Evolutionary conservation across 148 eudicot genomes (phyloP).

Genomic region (Selenicereus undatus): DNA sequence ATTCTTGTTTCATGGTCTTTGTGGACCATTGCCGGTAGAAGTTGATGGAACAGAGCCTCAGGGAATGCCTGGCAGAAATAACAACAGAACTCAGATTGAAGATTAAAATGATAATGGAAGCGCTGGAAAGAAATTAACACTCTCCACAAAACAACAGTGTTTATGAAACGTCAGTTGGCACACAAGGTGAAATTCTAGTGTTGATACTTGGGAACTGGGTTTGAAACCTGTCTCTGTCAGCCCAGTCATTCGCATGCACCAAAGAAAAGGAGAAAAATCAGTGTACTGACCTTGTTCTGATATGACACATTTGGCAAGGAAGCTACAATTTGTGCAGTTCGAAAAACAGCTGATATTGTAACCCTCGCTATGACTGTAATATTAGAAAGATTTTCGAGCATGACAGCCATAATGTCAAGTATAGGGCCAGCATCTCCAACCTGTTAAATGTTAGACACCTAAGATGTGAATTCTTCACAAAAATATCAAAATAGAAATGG

Average conservation of each 20-base stretch:
- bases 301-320: constrained; percentile 77
- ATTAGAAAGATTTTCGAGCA: constrained; percentile 79
- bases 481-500: neutral
- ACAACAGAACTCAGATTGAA: constrained; percentile 13
- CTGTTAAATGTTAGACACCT: constrained; percentile 37
- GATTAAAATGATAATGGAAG: neutral
- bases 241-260: neutral
- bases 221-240: neutral
- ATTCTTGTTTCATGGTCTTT: constrained; percentile 87
- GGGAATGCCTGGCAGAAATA: constrained; percentile 78
- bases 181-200: neutral
- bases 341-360: constrained; percentile 76
- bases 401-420: constrained; percentile 90
- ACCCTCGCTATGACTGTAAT: constrained; percentile 75
- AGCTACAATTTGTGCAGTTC: constrained; percentile 91
- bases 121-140: neutral
- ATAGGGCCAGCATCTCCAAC: constrained; percentile 98
- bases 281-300: constrained; percentile 54
- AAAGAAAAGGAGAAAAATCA: neutral
- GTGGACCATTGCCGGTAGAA: constrained; percentile 93
- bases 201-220: no score
- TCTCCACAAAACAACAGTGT: neutral
- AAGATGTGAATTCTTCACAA: neutral
- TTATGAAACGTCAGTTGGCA: neutral
- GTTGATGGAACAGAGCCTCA: constrained; percentile 85